Evolutionary conservation across 2,329 filamentous ascomycete species (phyloP).

Genomic region (Chaetomiaceae sp.): DNA sequence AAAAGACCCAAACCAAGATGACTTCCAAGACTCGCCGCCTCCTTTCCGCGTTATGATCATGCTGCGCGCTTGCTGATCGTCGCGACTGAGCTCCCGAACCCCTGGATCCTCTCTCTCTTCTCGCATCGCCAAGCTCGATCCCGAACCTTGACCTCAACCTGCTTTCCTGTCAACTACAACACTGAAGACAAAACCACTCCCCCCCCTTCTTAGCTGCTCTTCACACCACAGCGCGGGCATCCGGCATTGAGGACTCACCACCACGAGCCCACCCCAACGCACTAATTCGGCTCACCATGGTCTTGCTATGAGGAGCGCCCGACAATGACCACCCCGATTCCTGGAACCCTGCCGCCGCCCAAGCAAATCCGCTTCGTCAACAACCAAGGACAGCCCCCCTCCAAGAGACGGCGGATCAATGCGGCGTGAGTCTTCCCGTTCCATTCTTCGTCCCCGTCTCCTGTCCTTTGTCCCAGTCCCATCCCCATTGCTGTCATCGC

Average conservation of each 20-base stretch:
- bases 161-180: neutral
- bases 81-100: constrained; percentile 10
- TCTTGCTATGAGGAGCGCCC: constrained; percentile 25
- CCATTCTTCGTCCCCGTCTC: neutral
- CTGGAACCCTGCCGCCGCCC: constrained; percentile 40
- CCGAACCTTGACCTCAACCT: too few species aligned
- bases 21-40: constrained; percentile 17
- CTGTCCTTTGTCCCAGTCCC: neutral
- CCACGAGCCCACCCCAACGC: constrained; percentile 12
- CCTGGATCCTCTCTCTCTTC: neutral
- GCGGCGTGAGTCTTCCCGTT: constrained; percentile 57
- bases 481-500: neutral
- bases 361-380: constrained; percentile 75
- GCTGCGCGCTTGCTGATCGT: constrained; percentile 22
- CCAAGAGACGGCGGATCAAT: constrained; percentile 73
- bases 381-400: constrained; percentile 74
- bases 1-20: too few species aligned
- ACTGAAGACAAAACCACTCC: neutral
- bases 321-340: constrained; percentile 45
- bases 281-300: constrained; percentile 32
- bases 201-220: constrained; percentile 4
- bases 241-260: constrained; percentile 13
- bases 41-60: constrained; percentile 22
- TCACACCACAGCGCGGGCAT: constrained; percentile 4
- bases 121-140: constrained; percentile 10